Evolutionary conservation across 108 stramenopile genomes (phyloP), one percentile per base, ranked within the genome.

Genomic region (Conticribra weissflogii): DNA sequence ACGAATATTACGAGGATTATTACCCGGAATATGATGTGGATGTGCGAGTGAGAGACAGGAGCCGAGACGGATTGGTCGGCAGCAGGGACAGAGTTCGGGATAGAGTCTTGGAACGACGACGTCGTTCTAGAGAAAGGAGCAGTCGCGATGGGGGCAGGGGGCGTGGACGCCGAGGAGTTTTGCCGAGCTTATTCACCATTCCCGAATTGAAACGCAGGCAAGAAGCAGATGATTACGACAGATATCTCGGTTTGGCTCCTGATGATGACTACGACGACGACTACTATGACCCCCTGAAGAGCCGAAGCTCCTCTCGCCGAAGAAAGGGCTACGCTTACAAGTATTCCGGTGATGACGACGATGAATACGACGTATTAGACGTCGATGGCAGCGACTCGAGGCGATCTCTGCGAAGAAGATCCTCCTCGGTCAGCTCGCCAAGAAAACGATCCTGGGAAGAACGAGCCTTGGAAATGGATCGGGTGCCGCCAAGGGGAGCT

Each of bases 361-460:
- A 78, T 53, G 88, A 85, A n/a, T 81, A 68, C 29, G 29, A 31
- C 16, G 15, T 15, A 5, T n/a, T 48, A 3, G 71, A 72, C 23
- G 28, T 50, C 51, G 70, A 55, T 21, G 36, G 55, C 19, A 21
- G 73, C 18, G 76, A 60, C 8, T 14, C 14, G 32, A 14, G 41
- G 14, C 45, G 50, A 54, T 32, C 30, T n/a, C 55, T 21, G 14
- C 24, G 8, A 41, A 41, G 12, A 41, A 41, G 36, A 41, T 22
- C 47, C n/a, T 9, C 47, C 47, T 9, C 16, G n/a, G 30, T n/a
- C n/a, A 41, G 36, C 23, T 23, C 55, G 12, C 27, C 46, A 16
- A 49, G 53, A 59, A 66, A 82, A 9, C 73, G 70, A 27, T 83
- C 81, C 14, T 88, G 90, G 90, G 86, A 87, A 68, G 88, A 91